Conservation (phyloP, 1,284 basidiomycete species). For the Cerioporus squamosus region DNA sequence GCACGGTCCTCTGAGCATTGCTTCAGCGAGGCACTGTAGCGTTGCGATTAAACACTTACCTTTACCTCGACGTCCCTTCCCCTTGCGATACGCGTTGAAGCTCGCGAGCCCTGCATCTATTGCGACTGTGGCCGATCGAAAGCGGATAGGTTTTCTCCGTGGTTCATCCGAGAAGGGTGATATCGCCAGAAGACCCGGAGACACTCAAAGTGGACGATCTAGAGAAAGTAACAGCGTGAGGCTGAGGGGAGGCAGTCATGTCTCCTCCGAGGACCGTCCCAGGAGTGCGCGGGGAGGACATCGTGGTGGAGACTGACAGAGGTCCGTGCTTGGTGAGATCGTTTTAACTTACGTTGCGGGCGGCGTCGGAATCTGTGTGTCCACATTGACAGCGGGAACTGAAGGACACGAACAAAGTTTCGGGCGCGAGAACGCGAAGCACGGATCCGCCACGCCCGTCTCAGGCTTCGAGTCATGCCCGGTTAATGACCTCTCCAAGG, state of each 20-base stretch:
- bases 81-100: conserved; percentile 3
- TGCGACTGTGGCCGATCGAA: conserved; percentile 6
- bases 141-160: neutral
- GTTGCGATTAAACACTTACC: neutral
- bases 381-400: neutral
- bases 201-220: neutral
- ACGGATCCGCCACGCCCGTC: neutral
- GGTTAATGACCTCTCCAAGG: neutral
- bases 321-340: neutral
- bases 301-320: neutral
- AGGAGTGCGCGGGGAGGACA: neutral
- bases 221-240: neutral
- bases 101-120: neutral
- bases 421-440: neutral
- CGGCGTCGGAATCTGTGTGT: neutral
- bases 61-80: neutral
- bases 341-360: neutral
- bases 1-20: conserved; percentile 6
- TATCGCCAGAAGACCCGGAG: neutral
- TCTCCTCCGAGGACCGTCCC: neutral
- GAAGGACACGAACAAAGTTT: neutral
- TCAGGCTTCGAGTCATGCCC: neutral
- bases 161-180: neutral
- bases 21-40: too few species aligned
- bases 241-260: neutral